phyloP scores from a whole-genome alignment of 768 basidiomycete species.

The Gyrodon lividus region DNA sequence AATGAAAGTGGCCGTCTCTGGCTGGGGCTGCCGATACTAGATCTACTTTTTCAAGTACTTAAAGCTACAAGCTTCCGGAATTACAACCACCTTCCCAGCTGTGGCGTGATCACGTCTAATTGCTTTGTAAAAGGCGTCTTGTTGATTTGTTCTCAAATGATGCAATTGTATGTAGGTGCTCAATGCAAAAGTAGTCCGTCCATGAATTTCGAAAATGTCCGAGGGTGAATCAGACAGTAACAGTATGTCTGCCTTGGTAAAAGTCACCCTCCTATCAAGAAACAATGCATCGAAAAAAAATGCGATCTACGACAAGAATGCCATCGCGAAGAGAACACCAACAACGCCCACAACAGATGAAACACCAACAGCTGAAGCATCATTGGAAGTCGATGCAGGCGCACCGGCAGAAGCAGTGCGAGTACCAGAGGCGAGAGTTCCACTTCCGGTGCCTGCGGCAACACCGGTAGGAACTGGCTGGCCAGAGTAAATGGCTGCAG shows the following conservation, averaged over 20 bases:
- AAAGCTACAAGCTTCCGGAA: no score
- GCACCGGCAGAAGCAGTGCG: slow-evolving; percentile 16
- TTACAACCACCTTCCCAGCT: no score
- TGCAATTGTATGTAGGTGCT: no score
- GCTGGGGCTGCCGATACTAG: no score
- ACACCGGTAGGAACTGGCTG: slow-evolving; percentile 13
- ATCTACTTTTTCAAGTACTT: no score
- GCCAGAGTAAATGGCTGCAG: slow-evolving; percentile 35
- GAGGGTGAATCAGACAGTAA: background rate
- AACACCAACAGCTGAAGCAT: slow-evolving; percentile 21
- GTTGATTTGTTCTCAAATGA: no score
- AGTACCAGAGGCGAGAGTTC: slow-evolving; percentile 12
- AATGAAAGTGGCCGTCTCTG: background rate
- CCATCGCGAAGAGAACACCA: slow-evolving; percentile 35
- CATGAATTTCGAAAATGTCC: background rate
- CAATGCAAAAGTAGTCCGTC: background rate
- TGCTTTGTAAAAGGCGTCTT: background rate
- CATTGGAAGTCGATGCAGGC: slow-evolving; percentile 14
- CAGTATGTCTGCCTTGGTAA: background rate
- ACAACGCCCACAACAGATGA: slow-evolving; percentile 32
- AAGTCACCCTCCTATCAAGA: background rate
- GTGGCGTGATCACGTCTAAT: background rate
- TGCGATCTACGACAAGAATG: slow-evolving; percentile 32
- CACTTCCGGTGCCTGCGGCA: background rate
- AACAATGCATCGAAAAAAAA: background rate